Evolutionary conservation across 768 basidiomycete species (phyloP).

Genomic region (Cystofilobasidium macerans): DNA sequence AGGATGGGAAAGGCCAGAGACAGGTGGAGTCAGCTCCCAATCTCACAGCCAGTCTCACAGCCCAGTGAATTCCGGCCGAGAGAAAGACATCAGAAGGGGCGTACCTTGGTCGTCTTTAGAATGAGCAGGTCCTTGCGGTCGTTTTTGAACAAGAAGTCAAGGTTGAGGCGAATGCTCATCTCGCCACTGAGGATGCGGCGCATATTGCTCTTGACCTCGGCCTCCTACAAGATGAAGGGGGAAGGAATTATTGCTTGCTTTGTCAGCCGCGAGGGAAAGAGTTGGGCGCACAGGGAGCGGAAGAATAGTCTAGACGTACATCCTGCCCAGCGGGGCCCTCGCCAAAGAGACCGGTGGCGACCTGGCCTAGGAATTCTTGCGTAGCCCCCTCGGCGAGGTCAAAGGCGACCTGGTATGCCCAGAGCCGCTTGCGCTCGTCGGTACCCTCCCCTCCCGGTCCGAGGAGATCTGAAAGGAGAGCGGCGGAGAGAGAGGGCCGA

Average conservation of each 20-base stretch:
- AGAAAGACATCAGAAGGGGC: conserved; percentile 7
- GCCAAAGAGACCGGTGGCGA: conserved; percentile 40
- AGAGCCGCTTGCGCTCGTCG: conserved; percentile 28
- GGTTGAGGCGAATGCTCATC: conserved; percentile 81
- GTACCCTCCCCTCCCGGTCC: conserved; percentile 39
- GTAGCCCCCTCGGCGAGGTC: conserved; percentile 88
- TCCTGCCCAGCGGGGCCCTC: background rate
- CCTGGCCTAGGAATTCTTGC: conserved; percentile 74
- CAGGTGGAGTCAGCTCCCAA: background rate
- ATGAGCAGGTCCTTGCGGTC: conserved; percentile 86
- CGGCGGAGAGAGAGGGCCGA: conserved; percentile 63
- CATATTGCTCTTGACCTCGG: conserved; percentile 43
- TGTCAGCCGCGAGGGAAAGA: background rate
- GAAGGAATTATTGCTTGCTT: no score
- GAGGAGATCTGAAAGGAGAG: conserved; percentile 61
- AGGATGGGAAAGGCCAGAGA: background rate
- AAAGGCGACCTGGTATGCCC: conserved; percentile 87
- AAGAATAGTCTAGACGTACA: background rate
- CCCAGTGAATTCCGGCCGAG: background rate
- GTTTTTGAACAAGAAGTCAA: conserved; percentile 89
- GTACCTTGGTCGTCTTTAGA: conserved; percentile 81
- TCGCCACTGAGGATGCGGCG: conserved; percentile 77
- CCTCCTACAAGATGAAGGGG: conserved; percentile 4
- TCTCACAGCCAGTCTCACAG: no score
- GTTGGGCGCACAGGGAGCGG: background rate